Evolutionary conservation across 1,139 yeast species (phyloP).

Genomic region (Debaryomyces nepalensis): DNA sequence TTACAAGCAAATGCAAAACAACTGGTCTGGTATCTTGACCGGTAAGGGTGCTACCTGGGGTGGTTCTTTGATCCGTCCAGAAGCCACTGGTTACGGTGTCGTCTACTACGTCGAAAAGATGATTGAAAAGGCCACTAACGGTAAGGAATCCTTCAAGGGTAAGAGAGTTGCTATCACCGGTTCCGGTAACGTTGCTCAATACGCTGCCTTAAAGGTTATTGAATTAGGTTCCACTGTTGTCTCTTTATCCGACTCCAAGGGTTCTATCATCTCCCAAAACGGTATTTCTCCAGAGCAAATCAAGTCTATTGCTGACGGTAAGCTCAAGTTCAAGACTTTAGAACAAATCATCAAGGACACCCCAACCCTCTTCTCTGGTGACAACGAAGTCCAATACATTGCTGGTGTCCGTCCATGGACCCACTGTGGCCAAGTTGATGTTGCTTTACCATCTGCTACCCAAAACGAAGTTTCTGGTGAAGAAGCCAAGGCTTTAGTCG

Average conservation of each 20-base stretch:
- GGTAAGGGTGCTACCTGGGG: slow-evolving; percentile 99
- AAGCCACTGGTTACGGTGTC: slow-evolving; percentile 98
- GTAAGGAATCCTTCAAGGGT: slow-evolving; percentile 87
- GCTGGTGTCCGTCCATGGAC: slow-evolving; percentile 97
- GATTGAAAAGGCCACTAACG: slow-evolving; percentile 91
- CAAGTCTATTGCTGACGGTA: slow-evolving; percentile 76
- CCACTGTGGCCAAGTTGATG: slow-evolving; percentile 87
- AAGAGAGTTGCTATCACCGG: slow-evolving; percentile 97
- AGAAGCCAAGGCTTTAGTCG: slow-evolving; percentile 93
- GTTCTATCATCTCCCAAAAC: slow-evolving; percentile 72
- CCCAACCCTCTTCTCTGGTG: slow-evolving; percentile 60
- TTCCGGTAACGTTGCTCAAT: slow-evolving; percentile 99
- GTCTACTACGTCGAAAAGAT: slow-evolving; percentile 97
- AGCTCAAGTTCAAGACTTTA: slow-evolving; percentile 79
- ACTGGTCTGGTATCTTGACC: slow-evolving; percentile 96
- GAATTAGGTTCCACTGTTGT: slow-evolving; percentile 96
- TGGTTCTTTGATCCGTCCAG: slow-evolving; percentile 98
- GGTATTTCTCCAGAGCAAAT: slow-evolving; percentile 89
- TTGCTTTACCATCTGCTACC: slow-evolving; percentile 98
- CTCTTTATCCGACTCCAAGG: slow-evolving; percentile 93
- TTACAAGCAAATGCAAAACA: slow-evolving; percentile 88
- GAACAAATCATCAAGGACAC: slow-evolving; percentile 63
- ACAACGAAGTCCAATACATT: slow-evolving; percentile 68
- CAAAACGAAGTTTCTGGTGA: slow-evolving; percentile 97
- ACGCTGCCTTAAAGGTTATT: slow-evolving; percentile 95